These are phyloP conservation scores for Verticillium nubilum DNA, from an alignment of 2,329 filamentous ascomycete genomes.

Conservation along the genomic window DNA sequence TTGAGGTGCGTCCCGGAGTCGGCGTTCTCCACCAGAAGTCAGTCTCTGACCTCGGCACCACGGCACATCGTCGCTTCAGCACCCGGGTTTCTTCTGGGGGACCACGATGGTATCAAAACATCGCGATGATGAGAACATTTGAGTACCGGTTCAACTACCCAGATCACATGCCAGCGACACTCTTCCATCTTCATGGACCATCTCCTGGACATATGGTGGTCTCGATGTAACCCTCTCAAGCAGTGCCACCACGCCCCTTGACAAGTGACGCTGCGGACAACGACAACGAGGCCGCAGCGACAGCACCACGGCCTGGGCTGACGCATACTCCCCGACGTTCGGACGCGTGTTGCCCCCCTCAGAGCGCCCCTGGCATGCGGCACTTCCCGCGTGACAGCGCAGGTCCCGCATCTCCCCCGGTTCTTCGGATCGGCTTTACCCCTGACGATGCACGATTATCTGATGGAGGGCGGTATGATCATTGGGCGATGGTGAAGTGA, in stretches of 20 bases:
- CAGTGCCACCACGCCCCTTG: neutral
- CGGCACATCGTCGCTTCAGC: neutral
- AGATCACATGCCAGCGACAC: too few relatives aligned
- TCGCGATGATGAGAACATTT: too few relatives aligned
- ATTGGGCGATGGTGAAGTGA: neutral
- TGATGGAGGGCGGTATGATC: neutral
- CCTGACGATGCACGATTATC: neutral
- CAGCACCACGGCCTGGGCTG: neutral
- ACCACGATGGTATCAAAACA: too few relatives aligned
- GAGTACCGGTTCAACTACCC: too few relatives aligned
- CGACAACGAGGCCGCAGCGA: neutral
- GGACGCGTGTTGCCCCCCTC: neutral
- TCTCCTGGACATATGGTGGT: too few relatives aligned
- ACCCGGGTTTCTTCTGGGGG: neutral
- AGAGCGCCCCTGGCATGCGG: neutral
- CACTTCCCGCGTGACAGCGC: neutral
- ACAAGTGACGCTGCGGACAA: neutral
- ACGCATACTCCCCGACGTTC: neutral
- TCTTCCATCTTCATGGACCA: too few relatives aligned
- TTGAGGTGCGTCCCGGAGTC: neutral
- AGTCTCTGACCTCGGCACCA: neutral
- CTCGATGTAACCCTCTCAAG: too few relatives aligned
- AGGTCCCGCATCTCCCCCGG: neutral
- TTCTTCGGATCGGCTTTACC: neutral
- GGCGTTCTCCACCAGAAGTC: neutral